Percentiles rank a stretch among this genome's conserved stretches.
phyloP scores from a whole-genome alignment of 208 protist genomes.

The Acanthamoeba castellanii region DNA sequence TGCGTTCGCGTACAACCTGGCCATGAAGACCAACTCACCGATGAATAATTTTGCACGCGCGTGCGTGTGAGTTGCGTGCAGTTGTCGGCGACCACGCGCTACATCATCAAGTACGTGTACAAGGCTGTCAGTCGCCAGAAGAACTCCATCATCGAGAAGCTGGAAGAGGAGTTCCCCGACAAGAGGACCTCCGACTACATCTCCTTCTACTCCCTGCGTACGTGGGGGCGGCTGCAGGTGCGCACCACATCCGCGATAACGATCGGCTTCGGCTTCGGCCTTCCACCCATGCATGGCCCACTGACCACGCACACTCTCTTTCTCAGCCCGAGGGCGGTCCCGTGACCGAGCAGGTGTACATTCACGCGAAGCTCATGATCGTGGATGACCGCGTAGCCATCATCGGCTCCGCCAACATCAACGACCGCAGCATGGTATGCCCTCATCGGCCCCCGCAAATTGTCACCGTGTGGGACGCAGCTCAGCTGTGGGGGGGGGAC shows the following conservation, averaged over 20 bases:
- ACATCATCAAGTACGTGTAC: conserved; percentile 60
- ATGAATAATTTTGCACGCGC: too few species aligned
- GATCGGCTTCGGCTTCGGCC: too few species aligned
- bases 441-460: not conserved
- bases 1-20: conserved; percentile 17
- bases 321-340: not conserved
- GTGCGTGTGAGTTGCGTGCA: not conserved
- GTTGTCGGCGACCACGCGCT: not conserved
- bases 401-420: conserved; percentile 84
- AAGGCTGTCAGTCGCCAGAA: conserved; percentile 20
- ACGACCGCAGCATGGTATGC: conserved; percentile 78
- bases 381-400: conserved; percentile 78
- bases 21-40: too few species aligned
- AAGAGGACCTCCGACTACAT: conserved; percentile 78
- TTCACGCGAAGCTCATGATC: conserved; percentile 85
- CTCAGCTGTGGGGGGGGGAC: too few species aligned
- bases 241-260: not conserved
- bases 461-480: too few species aligned
- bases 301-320: not conserved
- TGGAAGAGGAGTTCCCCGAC: conserved; percentile 75
- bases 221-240: conserved; percentile 55
- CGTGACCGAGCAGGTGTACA: conserved; percentile 82
- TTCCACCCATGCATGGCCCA: too few species aligned
- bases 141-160: conserved; percentile 45
- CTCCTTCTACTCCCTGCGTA: conserved; percentile 75